Evolutionary conservation across 495 filamentous ascomycete species (phyloP).

Genomic region (Staphylotrichum tortipilum): DNA sequence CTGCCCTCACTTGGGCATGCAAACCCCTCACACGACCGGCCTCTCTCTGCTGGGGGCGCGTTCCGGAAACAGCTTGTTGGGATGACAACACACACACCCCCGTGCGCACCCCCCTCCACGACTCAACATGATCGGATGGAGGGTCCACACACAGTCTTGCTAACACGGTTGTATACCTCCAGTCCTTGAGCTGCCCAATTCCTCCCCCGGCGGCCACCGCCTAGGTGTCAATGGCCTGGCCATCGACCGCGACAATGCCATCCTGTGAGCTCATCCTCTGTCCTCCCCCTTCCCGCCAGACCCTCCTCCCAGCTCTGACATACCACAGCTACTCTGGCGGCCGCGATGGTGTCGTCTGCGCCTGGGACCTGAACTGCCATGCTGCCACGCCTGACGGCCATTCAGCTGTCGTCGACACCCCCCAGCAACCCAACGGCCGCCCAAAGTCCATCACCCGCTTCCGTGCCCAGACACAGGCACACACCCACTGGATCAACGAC

Average conservation of each 20-base stretch:
- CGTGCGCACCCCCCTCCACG: no score
- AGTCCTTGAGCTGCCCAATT: conserved; percentile 94
- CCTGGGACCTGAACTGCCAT: conserved; percentile 68
- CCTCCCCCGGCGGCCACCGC: conserved; percentile 74
- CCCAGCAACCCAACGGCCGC: conserved; percentile 20
- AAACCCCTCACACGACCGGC: conserved; percentile 12
- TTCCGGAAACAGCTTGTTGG: no score
- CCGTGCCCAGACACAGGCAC: conserved; percentile 86
- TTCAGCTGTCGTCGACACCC: conserved; percentile 25
- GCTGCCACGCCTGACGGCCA: conserved; percentile 33
- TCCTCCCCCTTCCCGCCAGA: conserved; percentile 14
- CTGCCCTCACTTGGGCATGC: background rate
- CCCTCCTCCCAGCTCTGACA: background rate
- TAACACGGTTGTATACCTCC: conserved; percentile 3
- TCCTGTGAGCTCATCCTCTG: conserved; percentile 74
- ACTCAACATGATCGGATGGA: no score
- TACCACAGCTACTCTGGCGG: conserved; percentile 79
- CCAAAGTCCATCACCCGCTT: conserved; percentile 54
- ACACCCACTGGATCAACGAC: conserved; percentile 98
- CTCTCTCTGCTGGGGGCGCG: background rate
- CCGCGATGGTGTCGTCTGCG: conserved; percentile 90
- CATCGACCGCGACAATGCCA: conserved; percentile 72
- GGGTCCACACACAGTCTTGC: background rate
- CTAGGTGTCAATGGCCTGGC: conserved; percentile 91
- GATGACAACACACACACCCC: background rate